Percentiles rank a stretch among this genome's conserved stretches.
Conservation (phyloP, 2,329 filamentous ascomycete species). For the Triangularia verruculosa region DNA sequence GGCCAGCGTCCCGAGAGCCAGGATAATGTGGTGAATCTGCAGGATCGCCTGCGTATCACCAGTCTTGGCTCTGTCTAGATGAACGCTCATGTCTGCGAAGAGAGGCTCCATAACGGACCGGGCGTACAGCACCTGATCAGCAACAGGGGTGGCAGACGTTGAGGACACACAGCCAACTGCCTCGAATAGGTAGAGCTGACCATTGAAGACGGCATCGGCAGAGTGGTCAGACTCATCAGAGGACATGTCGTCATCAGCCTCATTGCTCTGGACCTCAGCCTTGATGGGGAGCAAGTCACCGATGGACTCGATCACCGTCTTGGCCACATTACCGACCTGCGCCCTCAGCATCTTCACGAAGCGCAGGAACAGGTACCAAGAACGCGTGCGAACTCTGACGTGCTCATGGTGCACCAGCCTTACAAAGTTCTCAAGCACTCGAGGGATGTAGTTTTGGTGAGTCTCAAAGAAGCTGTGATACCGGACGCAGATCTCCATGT, state of each 20-base stretch:
- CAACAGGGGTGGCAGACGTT: conserved; percentile 68
- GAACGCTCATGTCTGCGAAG: conserved; percentile 82
- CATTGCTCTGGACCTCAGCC: conserved; percentile 77
- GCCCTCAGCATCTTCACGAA: conserved; percentile 83
- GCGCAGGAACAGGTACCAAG: conserved; percentile 95
- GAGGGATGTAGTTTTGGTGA: conserved; percentile 76
- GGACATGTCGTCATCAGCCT: conserved; percentile 86
- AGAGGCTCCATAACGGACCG: conserved; percentile 86
- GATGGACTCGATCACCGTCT: conserved; percentile 88
- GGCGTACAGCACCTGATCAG: conserved; percentile 84
- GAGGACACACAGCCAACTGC: conserved; percentile 92
- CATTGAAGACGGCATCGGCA: conserved; percentile 85
- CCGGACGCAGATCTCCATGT: conserved; percentile 97
- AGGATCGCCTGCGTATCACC: conserved; percentile 79
- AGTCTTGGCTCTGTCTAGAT: conserved; percentile 70
- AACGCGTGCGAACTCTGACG: conserved; percentile 80
- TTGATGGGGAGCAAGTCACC: conserved; percentile 85
- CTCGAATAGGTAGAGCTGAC: conserved; percentile 91
- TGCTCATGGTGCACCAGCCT: conserved; percentile 84
- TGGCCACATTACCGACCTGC: conserved; percentile 83
- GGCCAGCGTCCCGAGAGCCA: conserved; percentile 89
- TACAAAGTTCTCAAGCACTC: conserved; percentile 88
- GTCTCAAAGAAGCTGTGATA: conserved; percentile 92
- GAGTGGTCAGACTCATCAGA: conserved; percentile 89
- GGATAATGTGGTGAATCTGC: conserved; percentile 94